Base-by-base conservation (phyloP, 2,329 filamentous ascomycete species). In the Monosporascus sp. region DNA sequence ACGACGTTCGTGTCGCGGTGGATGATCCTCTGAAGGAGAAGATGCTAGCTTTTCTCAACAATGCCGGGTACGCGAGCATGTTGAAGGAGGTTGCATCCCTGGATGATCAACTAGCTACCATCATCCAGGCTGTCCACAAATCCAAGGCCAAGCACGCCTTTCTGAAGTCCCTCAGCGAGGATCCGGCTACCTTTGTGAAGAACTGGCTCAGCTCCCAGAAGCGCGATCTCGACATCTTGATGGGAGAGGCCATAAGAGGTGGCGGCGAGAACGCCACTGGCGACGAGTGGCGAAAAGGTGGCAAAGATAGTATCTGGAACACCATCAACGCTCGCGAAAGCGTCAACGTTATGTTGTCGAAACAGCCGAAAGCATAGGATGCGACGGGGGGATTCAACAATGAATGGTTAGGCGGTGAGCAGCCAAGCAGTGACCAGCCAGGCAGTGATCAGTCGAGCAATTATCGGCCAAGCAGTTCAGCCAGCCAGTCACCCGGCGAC, bases 171-270 rank as follows among this genome's bases (percentile, higher is more conserved):
- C 78, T 97, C 58, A 83, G 85, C 55, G 83, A 87, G 58, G 91
- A 97, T 62, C 94, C 94, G 0, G 87, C 89, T 17, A 84, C 81
- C 14, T 97, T 97, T 64, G 79, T 97, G 55, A 85, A 83, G 59
- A 85, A 89, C 65, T 99, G 94, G 94, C 78, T 96, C 50, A 91
- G 86, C 64, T 93, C 88, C 17, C 94, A 99, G 75, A 91, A 91
- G 73, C 81, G 92, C 48, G 93, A 97, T 68, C 77, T 97, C 37
- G 91, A 96, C 65, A 85, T 94, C 7, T 87, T 97, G 48, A 80
- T 94, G 57, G 93, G 91, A 54, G 92, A 97, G 71, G 85, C 86
- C 2, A 81, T 84, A 50, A 79, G 85, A 52, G 75, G 88, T 73
- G 76, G 80, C 37, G 76, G 78, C 46, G 79, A 84, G 58, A 73